Evolutionary conservation across 2,329 filamentous ascomycete species (phyloP), one percentile per base, ranked within the genome.

Genomic region (Curvularia lunata): DNA sequence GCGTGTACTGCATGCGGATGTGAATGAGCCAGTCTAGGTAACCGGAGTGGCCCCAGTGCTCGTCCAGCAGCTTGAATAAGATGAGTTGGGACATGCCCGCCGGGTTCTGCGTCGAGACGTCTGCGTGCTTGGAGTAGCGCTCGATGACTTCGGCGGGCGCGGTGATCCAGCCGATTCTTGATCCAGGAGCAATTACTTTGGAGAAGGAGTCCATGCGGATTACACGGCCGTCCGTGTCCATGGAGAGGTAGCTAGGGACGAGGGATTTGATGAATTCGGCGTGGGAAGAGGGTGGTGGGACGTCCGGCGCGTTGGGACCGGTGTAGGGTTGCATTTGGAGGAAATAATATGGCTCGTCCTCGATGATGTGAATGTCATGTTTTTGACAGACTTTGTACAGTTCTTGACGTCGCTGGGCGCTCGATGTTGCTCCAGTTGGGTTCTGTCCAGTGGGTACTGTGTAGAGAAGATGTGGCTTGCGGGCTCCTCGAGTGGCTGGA

Each of bases 291-390:
- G 89, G 88, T 0, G 85, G 81, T 6, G 86, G 84, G 4, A 81
- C 78, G 1, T 81, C 77, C 0, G 83, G 76, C 16, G 81, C 77
- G 62, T 82, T 76, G 30, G 82, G 78, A 13, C 85, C 83, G 1
- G 83, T 83, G 77, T 92, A 94, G 0, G 89, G 86, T 67, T 91
- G 86, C 89, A 92, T 91, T 77, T 97, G 93, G 34, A 97, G 83
- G 80, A 94, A 97, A 79, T 96, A 97, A 80, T 97, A 97, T 1
- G 93, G 93, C 75, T 97, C 93, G 73, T 97, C 93, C 79, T 97
- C 93, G 66, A 97, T 80, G 72, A 97, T 93, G 79, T 86, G 90
- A 40, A 97, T 71, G 72, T 97, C 91, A 76, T 97, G 91, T 79
- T 91, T 92, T 74, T 89, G 88, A 30, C 89, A 90, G 13, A 96